These are phyloP conservation scores for Rutstroemia sydowiana DNA, from an alignment of 2,329 filamentous ascomycete species.

Conservation along the genomic window DNA sequence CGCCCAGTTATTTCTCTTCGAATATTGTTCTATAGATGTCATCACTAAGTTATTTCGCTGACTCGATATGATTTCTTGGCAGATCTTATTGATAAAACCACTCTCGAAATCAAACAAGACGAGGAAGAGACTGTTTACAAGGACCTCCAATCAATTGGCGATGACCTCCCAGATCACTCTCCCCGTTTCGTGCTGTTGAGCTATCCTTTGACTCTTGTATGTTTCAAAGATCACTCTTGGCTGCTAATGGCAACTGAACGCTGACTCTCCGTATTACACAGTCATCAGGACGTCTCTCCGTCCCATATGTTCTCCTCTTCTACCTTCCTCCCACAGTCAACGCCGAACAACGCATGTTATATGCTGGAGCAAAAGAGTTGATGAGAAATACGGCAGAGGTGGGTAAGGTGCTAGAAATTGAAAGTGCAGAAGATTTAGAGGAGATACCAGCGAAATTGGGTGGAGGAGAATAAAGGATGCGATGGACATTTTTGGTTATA, in stretches of 20 bases:
- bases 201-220: conserved; percentile 80
- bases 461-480: conserved; percentile 10
- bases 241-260: background rate
- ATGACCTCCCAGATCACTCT: conserved; percentile 87
- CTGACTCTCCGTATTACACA: conserved; percentile 32
- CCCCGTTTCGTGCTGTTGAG: conserved; percentile 86
- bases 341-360: conserved; percentile 80
- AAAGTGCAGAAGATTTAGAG: conserved; percentile 71
- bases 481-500: background rate
- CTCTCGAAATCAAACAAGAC: conserved; percentile 79
- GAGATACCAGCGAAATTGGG: conserved; percentile 65
- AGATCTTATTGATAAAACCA: conserved; percentile 89
- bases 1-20: background rate
- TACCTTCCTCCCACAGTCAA: conserved; percentile 93
- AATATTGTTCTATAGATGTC: background rate
- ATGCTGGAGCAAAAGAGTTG: conserved; percentile 91
- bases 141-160: conserved; percentile 70
- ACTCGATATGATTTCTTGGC: conserved; percentile 19
- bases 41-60: background rate
- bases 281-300: conserved; percentile 75
- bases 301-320: conserved; percentile 91
- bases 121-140: conserved; percentile 72
- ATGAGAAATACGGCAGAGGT: conserved; percentile 91
- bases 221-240: conserved; percentile 18
- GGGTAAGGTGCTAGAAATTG: conserved; percentile 79